phyloP scores from a whole-genome alignment of 768 basidiomycete species.

The Heimioporus sp. region DNA sequence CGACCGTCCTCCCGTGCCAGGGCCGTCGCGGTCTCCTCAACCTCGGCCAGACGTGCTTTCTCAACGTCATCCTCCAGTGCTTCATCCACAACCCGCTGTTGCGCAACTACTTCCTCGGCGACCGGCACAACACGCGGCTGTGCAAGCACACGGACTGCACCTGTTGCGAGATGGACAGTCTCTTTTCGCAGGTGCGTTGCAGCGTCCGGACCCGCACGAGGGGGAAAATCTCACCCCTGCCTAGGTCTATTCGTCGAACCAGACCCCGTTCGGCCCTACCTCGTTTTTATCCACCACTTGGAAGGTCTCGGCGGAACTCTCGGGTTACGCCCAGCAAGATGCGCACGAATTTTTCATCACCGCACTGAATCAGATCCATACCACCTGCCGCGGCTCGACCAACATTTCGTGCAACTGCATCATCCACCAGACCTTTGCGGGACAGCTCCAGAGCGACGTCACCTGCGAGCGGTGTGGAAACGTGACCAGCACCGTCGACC shows the following conservation, averaged over 20 bases:
- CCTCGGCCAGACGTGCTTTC: conserved; percentile 90
- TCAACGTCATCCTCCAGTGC: conserved; percentile 88
- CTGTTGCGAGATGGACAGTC: conserved; percentile 91
- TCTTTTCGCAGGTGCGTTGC: conserved; percentile 64
- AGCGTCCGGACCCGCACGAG: background rate
- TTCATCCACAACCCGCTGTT: conserved; percentile 89
- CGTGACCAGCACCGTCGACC: conserved; percentile 77
- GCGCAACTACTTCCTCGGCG: conserved; percentile 85
- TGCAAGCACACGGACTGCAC: conserved; percentile 77
- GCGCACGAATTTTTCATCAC: conserved; percentile 88
- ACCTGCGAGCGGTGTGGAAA: conserved; percentile 83
- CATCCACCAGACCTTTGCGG: conserved; percentile 87
- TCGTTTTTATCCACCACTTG: conserved; percentile 83
- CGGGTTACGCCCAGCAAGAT: conserved; percentile 94
- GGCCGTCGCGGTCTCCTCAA: conserved; percentile 85
- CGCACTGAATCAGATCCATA: conserved; percentile 84
- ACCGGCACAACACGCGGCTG: conserved; percentile 76
- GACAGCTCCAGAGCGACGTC: conserved; percentile 84
- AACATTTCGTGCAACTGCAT: conserved; percentile 86
- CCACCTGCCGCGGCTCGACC: conserved; percentile 69
- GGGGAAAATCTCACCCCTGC: background rate
- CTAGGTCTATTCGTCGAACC: conserved; percentile 57
- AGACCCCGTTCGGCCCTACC: conserved; percentile 72
- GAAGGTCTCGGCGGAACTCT: conserved; percentile 73
- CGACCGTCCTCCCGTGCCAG: conserved; percentile 69